Evolutionary conservation across 176 grass and related monocot species (phyloP).

Genomic region (Avena sativa): DNA sequence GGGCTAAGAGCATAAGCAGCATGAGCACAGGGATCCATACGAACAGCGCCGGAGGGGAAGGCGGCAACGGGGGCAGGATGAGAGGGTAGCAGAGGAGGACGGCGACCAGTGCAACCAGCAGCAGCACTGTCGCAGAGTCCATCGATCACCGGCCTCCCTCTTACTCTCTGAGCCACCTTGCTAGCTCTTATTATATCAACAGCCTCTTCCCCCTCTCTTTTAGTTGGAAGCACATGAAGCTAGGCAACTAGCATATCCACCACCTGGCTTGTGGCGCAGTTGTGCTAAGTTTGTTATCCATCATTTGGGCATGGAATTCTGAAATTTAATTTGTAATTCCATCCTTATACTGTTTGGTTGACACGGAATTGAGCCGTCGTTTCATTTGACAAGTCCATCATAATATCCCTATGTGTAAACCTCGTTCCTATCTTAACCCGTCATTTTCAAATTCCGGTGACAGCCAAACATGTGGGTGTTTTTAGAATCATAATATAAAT

Average conservation of each 20-base stretch:
- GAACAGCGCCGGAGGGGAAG: slow-evolving; percentile 52
- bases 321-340: no score
- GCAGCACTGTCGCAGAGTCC: slow-evolving; percentile 34
- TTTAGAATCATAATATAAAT: no score
- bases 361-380: no score
- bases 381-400: no score
- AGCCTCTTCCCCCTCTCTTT: background rate
- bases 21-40: slow-evolving; percentile 59
- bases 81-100: slow-evolving; percentile 54
- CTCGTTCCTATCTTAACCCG: no score
- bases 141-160: background rate
- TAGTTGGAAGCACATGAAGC: slow-evolving; percentile 10
- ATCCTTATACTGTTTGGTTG: no score
- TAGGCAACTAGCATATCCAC: background rate
- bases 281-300: background rate
- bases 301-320: no score
- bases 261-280: background rate
- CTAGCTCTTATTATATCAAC: background rate
- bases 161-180: background rate
- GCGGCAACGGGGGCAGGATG: slow-evolving; percentile 57
- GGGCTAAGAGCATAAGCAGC: slow-evolving; percentile 45
- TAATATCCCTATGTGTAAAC: no score
- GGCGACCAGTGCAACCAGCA: slow-evolving; percentile 45
- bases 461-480: no score
- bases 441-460: no score